Evolutionary conservation across 176 grass and related monocot genomes (phyloP), one percentile per base, ranked within the genome.

Genomic region (Oryza nivara): DNA sequence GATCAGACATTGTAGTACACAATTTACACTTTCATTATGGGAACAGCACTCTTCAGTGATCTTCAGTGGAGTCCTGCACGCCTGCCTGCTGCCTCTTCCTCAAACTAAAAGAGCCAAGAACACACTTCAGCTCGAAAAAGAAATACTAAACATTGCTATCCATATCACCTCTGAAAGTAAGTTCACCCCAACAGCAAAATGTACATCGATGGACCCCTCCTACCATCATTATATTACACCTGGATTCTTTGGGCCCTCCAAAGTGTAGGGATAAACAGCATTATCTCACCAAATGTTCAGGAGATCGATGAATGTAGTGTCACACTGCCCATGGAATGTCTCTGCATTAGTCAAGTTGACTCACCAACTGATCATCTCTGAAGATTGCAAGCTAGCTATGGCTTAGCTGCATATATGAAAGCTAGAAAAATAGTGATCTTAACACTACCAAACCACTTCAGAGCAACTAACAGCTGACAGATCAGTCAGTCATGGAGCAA

Each of bases 231-330:
- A 34, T 56, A 83, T 74, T 70, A 34, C 68, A 10, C 13, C 25
- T 41, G 43, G 19, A 65, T 68, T 88, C 10, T 12, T 47, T 19
- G 51, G 35, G 32, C 14, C 45, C 43, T 23, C 22, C 9, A 23
- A 25, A 26, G 76, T 61, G 54, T 32, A 1, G 15, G 46, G 47
- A 86, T 82, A 78, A 78, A 90, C 65, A 82, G 49, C 82, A 70
- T 68, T 69, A 68, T 89, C 82, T 74, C 76, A 80, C 79, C 79
- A 86, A 46, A 82, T 32, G 30, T 3, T 82, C 79, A 78, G 73
- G 68, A 72, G 76, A 32, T 32, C 30, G 30, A 44, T 63, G 28
- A 14, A 13, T 47, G 11, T 47, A 25, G 22, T 16, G 40, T 20
- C 36, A 20, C 22, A 16, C 36, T 23, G 40, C 10, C 65, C 26